phyloP scores from a whole-genome alignment of 345 rosid genomes.

The Linum tenue region DNA sequence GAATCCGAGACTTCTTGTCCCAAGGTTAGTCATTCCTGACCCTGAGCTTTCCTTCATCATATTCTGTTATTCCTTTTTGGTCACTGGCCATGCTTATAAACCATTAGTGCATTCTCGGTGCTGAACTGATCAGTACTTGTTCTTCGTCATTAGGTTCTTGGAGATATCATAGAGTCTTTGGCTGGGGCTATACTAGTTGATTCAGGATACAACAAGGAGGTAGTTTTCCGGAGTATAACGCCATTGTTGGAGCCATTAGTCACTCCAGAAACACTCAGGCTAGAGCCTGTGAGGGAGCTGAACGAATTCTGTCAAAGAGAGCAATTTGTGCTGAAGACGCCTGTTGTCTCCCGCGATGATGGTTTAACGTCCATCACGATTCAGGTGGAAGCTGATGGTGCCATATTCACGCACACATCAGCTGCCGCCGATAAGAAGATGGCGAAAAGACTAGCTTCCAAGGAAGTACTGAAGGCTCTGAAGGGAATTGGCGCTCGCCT shows the following conservation, averaged over 20 bases:
- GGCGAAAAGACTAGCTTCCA: conserved; percentile 54
- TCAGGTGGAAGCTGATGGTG: conserved; percentile 47
- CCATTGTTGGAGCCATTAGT: conserved; percentile 68
- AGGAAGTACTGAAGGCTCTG: conserved; percentile 41
- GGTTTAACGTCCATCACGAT: conserved; percentile 27
- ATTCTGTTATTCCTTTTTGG: not conserved
- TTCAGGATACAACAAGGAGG: conserved; percentile 54
- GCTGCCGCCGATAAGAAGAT: conserved; percentile 34
- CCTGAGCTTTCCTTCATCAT: too few species aligned
- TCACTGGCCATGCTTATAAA: too few species aligned
- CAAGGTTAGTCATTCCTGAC: conserved; percentile 50
- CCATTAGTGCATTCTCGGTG: too few species aligned
- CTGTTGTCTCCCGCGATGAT: conserved; percentile 2
- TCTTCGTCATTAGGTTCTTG: conserved; percentile 49
- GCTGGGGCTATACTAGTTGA: conserved; percentile 86
- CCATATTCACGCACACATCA: conserved; percentile 24
- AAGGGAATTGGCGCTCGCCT: conserved; percentile 15
- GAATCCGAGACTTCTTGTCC: conserved; percentile 68
- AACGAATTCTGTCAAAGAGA: conserved; percentile 42
- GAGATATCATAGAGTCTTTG: conserved; percentile 77
- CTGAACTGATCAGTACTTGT: not conserved
- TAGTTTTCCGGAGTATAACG: conserved; percentile 47
- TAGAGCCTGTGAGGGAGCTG: conserved; percentile 62
- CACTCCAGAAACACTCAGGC: conserved; percentile 52
- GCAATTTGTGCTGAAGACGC: conserved; percentile 21